Evolutionary conservation across 2,329 filamentous ascomycete species (phyloP), one percentile per base, ranked within the genome.

Genomic region (Aciculosporium take): DNA sequence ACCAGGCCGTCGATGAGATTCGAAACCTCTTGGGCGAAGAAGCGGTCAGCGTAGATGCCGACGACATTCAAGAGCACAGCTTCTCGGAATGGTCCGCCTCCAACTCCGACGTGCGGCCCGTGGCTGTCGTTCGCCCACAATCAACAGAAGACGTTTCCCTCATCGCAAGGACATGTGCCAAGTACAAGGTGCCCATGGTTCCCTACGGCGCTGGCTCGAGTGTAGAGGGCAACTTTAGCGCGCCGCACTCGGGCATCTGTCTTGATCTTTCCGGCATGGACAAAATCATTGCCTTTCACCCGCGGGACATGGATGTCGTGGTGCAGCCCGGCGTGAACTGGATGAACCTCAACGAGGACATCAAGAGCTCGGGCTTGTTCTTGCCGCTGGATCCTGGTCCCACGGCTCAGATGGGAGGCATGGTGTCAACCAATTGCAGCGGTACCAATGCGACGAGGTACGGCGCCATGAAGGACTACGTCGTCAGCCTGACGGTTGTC

Each of bases 391-490:
- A 85, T 48, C 80, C 81, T 0, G 75, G 77, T 2, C 80, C 80
- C 29, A 70, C 67, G 1, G 72, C 72, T 0, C 63, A 65, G 46
- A 63, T 76, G 17, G 73, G 72, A 2, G 72, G 73, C 5, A 76
- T 76, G 72, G 62, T 84, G 4, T 74, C 76, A 0, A 83, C 79
- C 1, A 80, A 79, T 40, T 84, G 80, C 60, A 77, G 66, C 40
- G 72, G 72, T 0, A 76, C 72, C 0, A 75, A 76, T 48, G 71
- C 72, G 1, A 66, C 72, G 43, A 64, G 79, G 39, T 84, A 84
- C 51, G 81, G 81, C 0, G 83, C 80, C 0, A 84, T 84, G 81
- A 81, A 80, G 49, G 81, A 85, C 48, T 84, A 78, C 68, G 80
- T 84, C 1, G 64, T 84, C 44, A 81, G 79, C 47, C 56, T 85